Evolutionary conservation across 208 protist species (phyloP).

Genomic region (Vickermania spadyakhi): DNA sequence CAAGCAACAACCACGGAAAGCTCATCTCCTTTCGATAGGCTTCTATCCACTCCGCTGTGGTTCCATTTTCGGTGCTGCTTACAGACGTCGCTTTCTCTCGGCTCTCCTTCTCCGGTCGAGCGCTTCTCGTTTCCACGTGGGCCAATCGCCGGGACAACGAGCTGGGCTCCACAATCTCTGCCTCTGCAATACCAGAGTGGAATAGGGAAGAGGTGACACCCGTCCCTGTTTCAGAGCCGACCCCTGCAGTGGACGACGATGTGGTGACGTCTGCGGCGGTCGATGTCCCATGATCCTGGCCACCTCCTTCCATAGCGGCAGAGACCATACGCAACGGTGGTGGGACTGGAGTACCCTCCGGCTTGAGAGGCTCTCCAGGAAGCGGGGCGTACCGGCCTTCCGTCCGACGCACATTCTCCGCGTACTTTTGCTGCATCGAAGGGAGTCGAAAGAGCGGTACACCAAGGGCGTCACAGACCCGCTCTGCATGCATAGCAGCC

Average conservation of each 20-base stretch:
- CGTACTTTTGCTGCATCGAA: constrained; percentile 63
- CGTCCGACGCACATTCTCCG: constrained; percentile 24
- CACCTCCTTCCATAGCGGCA: not conserved
- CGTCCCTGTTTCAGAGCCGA: not conserved
- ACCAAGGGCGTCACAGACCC: constrained; percentile 56
- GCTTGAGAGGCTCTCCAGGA: constrained; percentile 48
- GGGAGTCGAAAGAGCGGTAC: constrained; percentile 56
- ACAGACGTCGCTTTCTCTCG: not conserved
- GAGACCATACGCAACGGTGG: constrained; percentile 59
- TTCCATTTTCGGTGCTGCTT: not conserved
- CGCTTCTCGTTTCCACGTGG: not conserved
- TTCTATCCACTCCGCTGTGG: not conserved
- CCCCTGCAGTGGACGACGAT: not conserved
- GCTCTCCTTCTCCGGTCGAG: not conserved
- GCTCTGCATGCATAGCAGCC: constrained; percentile 80
- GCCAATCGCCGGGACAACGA: not conserved
- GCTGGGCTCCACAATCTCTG: constrained; percentile 5
- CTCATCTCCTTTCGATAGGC: constrained; percentile 17
- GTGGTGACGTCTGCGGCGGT: not conserved
- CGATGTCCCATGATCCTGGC: not conserved
- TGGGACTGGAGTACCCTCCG: constrained; percentile 45
- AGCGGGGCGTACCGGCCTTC: constrained; percentile 55
- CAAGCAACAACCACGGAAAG: constrained; percentile 16
- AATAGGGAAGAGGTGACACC: constrained; percentile 1
- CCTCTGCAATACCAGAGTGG: constrained; percentile 2